A percentile compares a stretch with the other conserved stretches of the same genome.
Conservation (phyloP, 2,329 filamentous ascomycete genomes). For the Zalaria obscura region DNA sequence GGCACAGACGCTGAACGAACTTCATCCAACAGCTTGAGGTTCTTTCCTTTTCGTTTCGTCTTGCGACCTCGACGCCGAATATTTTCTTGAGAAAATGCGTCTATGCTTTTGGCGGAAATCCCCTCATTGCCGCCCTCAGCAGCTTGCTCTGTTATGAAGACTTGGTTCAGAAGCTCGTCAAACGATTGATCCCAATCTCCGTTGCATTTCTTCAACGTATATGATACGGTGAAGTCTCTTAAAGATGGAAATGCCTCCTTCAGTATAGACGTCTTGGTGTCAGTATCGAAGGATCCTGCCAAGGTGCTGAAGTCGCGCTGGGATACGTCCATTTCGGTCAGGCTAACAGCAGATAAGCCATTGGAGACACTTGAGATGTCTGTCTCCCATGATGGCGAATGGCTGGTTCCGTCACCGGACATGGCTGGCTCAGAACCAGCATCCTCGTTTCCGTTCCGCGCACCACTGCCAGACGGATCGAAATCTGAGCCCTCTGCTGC, state of each 20-base stretch:
- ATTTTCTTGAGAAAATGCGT: conserved; percentile 57
- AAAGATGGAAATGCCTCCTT: conserved; percentile 56
- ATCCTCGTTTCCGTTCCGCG: conserved; percentile 16
- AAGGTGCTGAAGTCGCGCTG: conserved; percentile 15
- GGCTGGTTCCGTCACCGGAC: conserved; percentile 22
- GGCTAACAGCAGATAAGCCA: conserved; percentile 23
- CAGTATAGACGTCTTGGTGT: conserved; percentile 51
- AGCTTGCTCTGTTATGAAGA: conserved; percentile 58
- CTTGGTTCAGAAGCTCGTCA: conserved; percentile 67
- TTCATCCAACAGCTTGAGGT: conserved; percentile 16
- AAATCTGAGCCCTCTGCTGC: conserved; percentile 58
- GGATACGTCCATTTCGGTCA: conserved; percentile 11
- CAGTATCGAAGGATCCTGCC: conserved; percentile 33
- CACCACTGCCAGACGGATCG: conserved; percentile 59
- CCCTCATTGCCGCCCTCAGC: conserved; percentile 30
- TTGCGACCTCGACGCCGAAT: conserved; percentile 29
- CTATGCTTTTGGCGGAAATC: conserved; percentile 54
- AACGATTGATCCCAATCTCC: conserved; percentile 57
- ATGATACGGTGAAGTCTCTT: conserved; percentile 49
- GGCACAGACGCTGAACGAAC: conserved; percentile 11
- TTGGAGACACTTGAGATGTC: conserved; percentile 36
- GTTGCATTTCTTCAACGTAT: conserved; percentile 52
- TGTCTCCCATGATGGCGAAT: conserved; percentile 31
- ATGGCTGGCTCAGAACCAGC: conserved; percentile 16
- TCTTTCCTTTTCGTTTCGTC: conserved; percentile 27